Evolutionary conservation across 2,329 filamentous ascomycete species (phyloP).

Genomic region (Lachnellula arida): DNA sequence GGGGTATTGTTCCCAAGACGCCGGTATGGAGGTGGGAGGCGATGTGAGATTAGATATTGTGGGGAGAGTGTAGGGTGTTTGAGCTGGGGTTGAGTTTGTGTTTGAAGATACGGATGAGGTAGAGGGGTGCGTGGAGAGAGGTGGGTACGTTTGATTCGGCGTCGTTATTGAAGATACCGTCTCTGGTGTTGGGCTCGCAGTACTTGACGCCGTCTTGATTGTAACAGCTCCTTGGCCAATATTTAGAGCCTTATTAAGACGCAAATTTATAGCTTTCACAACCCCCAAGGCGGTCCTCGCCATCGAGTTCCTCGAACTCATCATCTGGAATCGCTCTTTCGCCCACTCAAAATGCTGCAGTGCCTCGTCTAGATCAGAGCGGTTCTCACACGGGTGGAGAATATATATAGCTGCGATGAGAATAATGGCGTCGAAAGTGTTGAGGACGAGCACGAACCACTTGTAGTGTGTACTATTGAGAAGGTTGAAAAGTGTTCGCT

Average conservation of each 20-base stretch:
- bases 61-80: constrained; percentile 21
- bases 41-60: constrained; percentile 27
- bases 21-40: constrained; percentile 3
- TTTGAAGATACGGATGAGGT: constrained; percentile 11
- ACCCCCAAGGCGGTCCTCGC: constrained; percentile 52
- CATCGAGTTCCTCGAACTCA: constrained; percentile 49
- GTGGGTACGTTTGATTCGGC: constrained; percentile 5
- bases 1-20: constrained; percentile 17
- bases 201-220: neutral
- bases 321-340: constrained; percentile 53
- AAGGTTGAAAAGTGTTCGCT: constrained; percentile 45
- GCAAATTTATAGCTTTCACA: constrained; percentile 49
- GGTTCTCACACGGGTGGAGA: constrained; percentile 52
- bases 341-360: constrained; percentile 56
- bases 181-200: neutral
- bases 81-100: neutral
- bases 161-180: neutral
- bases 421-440: constrained; percentile 60
- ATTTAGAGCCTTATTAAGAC: constrained; percentile 44
- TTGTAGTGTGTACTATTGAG: constrained; percentile 49
- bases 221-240: neutral
- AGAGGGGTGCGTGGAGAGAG: constrained; percentile 7
- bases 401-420: constrained; percentile 58
- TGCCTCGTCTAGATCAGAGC: constrained; percentile 42
- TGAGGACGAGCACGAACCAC: constrained; percentile 54